A percentile compares a stretch with the other conserved stretches of the same genome.
These are phyloP conservation scores for Coemansia sp. DNA, from an alignment of 192 early-diverging fungal genomes.

Conservation along the genomic window DNA sequence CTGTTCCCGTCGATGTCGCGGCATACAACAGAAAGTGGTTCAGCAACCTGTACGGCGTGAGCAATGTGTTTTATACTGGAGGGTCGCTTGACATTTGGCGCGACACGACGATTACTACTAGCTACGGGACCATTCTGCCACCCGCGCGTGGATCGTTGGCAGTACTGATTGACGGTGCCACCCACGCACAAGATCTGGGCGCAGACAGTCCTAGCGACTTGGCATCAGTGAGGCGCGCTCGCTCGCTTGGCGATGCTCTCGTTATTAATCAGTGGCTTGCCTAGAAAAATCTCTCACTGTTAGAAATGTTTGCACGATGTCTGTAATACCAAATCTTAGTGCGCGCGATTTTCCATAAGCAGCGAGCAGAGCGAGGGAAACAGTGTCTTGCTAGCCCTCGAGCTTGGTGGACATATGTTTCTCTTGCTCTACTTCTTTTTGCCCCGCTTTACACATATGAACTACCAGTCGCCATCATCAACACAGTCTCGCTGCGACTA, in stretches of 20 bases:
- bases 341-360: neutral
- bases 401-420: neutral
- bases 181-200: slow-evolving; percentile 36
- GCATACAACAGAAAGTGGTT: slow-evolving; percentile 39
- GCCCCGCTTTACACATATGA: neutral
- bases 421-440: neutral
- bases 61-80: slow-evolving; percentile 59
- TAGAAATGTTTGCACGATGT: neutral
- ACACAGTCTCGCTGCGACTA: slow-evolving; percentile 53
- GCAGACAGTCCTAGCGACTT: slow-evolving; percentile 14
- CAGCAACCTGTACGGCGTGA: slow-evolving; percentile 17
- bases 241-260: slow-evolving; percentile 18
- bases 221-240: slow-evolving; percentile 16
- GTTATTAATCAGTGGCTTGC: slow-evolving; percentile 21
- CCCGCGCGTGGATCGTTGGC: slow-evolving; percentile 3
- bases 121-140: slow-evolving; percentile 12
- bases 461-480: neutral
- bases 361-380: neutral
- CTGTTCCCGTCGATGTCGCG: slow-evolving; percentile 31
- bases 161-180: slow-evolving; percentile 31
- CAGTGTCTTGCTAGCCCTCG: neutral
- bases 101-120: slow-evolving; percentile 45
- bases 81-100: slow-evolving; percentile 64
- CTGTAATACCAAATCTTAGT: neutral
- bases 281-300: neutral